Conservation (phyloP, 148 eudicot species). For the Euryodendron excelsum region DNA sequence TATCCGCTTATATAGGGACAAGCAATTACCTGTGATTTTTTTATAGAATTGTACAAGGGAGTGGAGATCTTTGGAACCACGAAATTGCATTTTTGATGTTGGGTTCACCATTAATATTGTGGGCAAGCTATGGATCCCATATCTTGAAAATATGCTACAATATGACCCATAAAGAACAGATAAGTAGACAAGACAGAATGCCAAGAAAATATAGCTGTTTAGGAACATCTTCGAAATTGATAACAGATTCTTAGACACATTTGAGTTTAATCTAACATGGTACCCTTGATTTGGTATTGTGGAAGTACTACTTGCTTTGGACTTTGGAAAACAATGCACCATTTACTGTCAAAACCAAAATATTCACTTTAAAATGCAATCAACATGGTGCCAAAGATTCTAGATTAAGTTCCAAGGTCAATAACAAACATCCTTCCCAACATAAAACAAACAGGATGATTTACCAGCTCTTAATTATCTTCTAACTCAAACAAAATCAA, state of each 20-base stretch:
- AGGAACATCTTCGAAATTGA: neutral
- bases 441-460: neutral
- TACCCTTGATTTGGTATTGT: neutral
- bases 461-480: neutral
- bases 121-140: slow-evolving; percentile 62
- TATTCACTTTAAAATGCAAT: neutral
- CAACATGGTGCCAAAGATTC: neutral
- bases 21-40: slow-evolving; percentile 48
- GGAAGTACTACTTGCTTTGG: neutral
- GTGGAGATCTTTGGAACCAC: slow-evolving; percentile 47
- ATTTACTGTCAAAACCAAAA: neutral
- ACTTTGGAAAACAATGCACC: neutral
- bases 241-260: neutral
- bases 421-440: neutral
- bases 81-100: slow-evolving; percentile 32
- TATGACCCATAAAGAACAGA: slow-evolving; percentile 4
- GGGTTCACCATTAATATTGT: slow-evolving; percentile 40
- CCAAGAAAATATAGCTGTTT: neutral
- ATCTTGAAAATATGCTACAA: slow-evolving; percentile 55
- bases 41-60: slow-evolving; percentile 44
- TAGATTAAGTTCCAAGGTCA: neutral
- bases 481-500: neutral
- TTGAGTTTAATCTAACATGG: neutral
- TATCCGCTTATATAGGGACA: neutral
- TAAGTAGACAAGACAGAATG: neutral